Evolutionary conservation across 2,329 filamentous ascomycete genomes (phyloP), one percentile per base, ranked within the genome.

Genomic region (Cryphonectria japonica): DNA sequence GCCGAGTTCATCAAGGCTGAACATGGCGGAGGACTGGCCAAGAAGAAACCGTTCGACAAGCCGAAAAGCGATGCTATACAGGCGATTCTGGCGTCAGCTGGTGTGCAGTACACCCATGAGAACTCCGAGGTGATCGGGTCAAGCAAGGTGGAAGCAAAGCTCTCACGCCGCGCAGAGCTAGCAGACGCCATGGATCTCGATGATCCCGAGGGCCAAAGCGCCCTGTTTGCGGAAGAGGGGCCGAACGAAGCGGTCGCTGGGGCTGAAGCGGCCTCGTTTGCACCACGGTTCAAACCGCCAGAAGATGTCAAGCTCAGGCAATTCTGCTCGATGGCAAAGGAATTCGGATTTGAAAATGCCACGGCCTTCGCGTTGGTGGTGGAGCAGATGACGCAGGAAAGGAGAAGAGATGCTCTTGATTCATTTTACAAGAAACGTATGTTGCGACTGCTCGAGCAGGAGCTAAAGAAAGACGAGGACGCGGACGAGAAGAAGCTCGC

Each of bases 51-150:
- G 66, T 66, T 43, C 26, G 81, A 78, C 69, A 79, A 76, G 72
- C 79, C 82, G 4, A 85, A 85, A 75, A 90, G 86, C 63, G 93
- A 98, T 76, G 91, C 93, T 0, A 87, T 98, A 43, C 92, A 95
- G 75, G 96, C 94, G 2, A 98, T 99, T 73, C 88, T 99, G 0
- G 90, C 93, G 2, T 89, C 91, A 9, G 94, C 93, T 0, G 96
- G 96, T 1, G 95, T 99, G 0, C 91, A 96, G 77, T 99, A 99
- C 79, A 97, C 94, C 0, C 96, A 99, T 78, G 93, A 98, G 76
- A 99, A 99, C 78, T 94, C 93, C 1, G 95, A 99, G 80, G 95
- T 99, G 19, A 89, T 99, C 70, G 96, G 96, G 14, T 92, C 93
- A 0, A 96, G 92, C n/a, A 93, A 92, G 75, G 88, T 98, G n/a